These are phyloP conservation scores for Fulvia fulva DNA, from an alignment of 2,329 filamentous ascomycete species.

Conservation along the genomic window DNA sequence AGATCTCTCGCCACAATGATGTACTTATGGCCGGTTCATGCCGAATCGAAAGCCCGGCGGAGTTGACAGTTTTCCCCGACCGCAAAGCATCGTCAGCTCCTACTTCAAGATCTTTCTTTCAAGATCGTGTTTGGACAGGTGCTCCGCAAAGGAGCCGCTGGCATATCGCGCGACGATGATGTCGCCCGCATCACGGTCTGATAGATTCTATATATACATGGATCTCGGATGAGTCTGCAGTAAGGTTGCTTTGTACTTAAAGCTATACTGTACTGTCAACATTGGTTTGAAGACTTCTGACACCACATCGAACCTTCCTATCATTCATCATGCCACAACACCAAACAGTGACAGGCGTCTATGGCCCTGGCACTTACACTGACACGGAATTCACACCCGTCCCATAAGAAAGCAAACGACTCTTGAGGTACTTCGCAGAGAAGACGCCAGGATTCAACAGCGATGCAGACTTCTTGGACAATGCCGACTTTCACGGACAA, in stretches of 20 bases:
- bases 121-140: no score
- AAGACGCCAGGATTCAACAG: slow-evolving; percentile 41
- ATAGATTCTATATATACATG: no score
- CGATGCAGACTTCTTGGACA: slow-evolving; percentile 31
- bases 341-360: slow-evolving; percentile 22
- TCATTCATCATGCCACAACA: slow-evolving; percentile 8
- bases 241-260: no score
- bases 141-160: no score
- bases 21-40: not conserved
- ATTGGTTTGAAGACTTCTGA: no score
- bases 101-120: no score
- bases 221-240: no score
- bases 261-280: no score
- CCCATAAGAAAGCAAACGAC: slow-evolving; percentile 36
- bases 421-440: slow-evolving; percentile 38
- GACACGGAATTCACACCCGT: slow-evolving; percentile 39
- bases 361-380: slow-evolving; percentile 41
- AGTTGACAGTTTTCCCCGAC: not conserved
- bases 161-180: no score
- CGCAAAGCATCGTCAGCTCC: no score
- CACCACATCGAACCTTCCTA: not conserved
- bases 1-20: slow-evolving; percentile 7
- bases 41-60: not conserved
- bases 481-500: slow-evolving; percentile 40
- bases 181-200: no score